Evolutionary conservation across 225 moss, liverwort and hornwort genomes (phyloP).

Genomic region (Thuidium tamariscinum): DNA sequence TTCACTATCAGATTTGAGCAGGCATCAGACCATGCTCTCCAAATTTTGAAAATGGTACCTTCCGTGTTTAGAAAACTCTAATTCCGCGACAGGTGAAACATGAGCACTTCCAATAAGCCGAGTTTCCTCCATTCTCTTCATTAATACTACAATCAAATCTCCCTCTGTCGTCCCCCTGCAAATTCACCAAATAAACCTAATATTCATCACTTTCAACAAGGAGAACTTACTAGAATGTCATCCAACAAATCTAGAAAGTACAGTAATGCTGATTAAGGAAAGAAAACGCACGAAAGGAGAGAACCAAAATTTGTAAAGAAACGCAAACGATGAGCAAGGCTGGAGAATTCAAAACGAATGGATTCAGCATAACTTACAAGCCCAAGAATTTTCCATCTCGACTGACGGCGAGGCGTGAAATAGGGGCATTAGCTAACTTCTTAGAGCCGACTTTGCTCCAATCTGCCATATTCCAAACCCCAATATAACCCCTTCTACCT

Average conservation of each 20-base stretch:
- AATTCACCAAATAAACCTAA: background rate
- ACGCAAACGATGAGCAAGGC: background rate
- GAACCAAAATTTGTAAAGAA: background rate
- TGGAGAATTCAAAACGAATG: background rate
- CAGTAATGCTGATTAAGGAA: background rate
- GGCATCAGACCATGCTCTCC: background rate
- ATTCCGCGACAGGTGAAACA: conserved; percentile 5
- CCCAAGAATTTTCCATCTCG: conserved; percentile 56
- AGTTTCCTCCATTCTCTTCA: conserved; percentile 26
- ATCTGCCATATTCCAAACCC: conserved; percentile 72
- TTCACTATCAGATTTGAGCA: background rate
- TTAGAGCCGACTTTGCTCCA: conserved; percentile 73
- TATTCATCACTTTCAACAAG: background rate
- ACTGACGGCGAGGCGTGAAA: conserved; percentile 47
- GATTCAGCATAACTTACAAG: conserved; percentile 38
- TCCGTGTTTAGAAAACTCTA: conserved; percentile 37
- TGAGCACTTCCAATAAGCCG: conserved; percentile 26
- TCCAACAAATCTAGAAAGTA: background rate
- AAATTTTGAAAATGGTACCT: conserved; percentile 5
- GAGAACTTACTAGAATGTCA: background rate
- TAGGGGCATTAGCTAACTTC: conserved; percentile 33
- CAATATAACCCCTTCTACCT: conserved; percentile 53
- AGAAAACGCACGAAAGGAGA: background rate
- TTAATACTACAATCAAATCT: conserved; percentile 17
- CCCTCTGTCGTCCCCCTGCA: conserved; percentile 35